phyloP scores from a whole-genome alignment of 2,329 filamentous ascomycete genomes.

The Sporothrix sp. region DNA sequence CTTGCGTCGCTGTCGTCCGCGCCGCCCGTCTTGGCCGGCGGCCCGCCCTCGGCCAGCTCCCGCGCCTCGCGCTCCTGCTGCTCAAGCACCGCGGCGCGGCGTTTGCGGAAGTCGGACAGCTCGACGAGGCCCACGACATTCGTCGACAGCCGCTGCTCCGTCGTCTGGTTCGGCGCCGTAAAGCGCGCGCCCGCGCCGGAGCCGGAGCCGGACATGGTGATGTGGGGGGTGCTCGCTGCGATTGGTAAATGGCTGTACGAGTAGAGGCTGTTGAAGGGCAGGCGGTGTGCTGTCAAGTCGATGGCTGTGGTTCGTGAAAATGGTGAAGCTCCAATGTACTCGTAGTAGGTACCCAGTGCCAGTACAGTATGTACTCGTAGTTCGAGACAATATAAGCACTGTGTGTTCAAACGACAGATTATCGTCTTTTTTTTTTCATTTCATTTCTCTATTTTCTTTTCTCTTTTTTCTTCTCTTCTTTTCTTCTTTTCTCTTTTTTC shows the following conservation, averaged over 20 bases:
- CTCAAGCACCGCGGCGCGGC: slow-evolving; percentile 87
- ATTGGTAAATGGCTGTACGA: too few relatives aligned
- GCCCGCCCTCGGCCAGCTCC: slow-evolving; percentile 38
- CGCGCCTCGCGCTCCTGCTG: slow-evolving; percentile 75
- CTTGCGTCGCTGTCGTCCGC: slow-evolving; percentile 16
- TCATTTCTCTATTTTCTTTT: too few relatives aligned
- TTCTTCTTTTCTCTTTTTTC: too few relatives aligned
- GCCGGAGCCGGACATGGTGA: slow-evolving; percentile 24
- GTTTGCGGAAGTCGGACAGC: slow-evolving; percentile 89
- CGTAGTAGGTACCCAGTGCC: neutral
- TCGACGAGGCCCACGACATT: slow-evolving; percentile 86
- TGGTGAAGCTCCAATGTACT: neutral
- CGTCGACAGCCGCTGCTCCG: slow-evolving; percentile 72
- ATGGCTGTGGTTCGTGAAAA: neutral
- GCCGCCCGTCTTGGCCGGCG: slow-evolving; percentile 35
- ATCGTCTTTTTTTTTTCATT: too few relatives aligned
- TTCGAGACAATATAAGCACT: too few relatives aligned
- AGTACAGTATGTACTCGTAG: neutral
- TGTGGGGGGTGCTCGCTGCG: too few relatives aligned
- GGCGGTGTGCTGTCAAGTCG: neutral
- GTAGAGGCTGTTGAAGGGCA: too few relatives aligned
- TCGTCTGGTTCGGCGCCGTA: slow-evolving; percentile 63
- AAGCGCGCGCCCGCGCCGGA: slow-evolving; percentile 48
- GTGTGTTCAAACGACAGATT: too few relatives aligned
- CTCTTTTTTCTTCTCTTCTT: too few relatives aligned